These are phyloP conservation scores for Magnaporthiopsis rhizophila DNA, from an alignment of 2,329 filamentous ascomycete species.

Conservation along the genomic window DNA sequence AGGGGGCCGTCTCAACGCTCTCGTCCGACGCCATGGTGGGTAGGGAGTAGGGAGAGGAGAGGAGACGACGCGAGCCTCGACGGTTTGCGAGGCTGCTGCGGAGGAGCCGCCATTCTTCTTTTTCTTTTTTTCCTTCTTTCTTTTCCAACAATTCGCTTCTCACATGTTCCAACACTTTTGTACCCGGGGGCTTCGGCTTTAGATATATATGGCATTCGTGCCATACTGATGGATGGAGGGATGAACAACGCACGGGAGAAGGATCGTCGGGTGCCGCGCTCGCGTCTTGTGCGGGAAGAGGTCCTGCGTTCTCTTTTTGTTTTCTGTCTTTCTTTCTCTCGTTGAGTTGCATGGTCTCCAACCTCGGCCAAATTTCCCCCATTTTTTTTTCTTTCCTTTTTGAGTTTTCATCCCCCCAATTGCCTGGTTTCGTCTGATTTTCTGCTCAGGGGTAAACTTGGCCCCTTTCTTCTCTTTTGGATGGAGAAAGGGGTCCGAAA, in stretches of 20 bases:
- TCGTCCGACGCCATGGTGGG: background rate
- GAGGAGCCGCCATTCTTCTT: background rate
- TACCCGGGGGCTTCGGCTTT: background rate
- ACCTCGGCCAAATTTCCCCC: background rate
- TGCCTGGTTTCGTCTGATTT: background rate
- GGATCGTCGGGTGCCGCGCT: background rate
- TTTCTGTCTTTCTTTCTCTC: background rate
- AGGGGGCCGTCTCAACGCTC: background rate
- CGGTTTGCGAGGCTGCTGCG: background rate
- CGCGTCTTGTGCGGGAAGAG: background rate
- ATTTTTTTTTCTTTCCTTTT: background rate
- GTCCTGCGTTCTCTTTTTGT: background rate
- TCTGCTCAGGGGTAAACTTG: background rate
- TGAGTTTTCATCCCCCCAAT: too few species aligned
- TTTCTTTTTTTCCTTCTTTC: background rate
- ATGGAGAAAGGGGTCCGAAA: background rate
- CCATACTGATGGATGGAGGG: background rate
- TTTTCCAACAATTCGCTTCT: background rate
- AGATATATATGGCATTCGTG: background rate
- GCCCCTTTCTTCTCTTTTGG: background rate
- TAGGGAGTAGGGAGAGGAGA: background rate
- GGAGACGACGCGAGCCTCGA: background rate
- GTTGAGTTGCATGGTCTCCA: background rate
- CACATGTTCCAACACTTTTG: background rate
- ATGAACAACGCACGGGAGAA: background rate